A percentile compares a stretch with the other conserved stretches of the same genome.
phyloP scores from a whole-genome alignment of 2,329 filamentous ascomycete genomes.

The Phoma herbarum region DNA sequence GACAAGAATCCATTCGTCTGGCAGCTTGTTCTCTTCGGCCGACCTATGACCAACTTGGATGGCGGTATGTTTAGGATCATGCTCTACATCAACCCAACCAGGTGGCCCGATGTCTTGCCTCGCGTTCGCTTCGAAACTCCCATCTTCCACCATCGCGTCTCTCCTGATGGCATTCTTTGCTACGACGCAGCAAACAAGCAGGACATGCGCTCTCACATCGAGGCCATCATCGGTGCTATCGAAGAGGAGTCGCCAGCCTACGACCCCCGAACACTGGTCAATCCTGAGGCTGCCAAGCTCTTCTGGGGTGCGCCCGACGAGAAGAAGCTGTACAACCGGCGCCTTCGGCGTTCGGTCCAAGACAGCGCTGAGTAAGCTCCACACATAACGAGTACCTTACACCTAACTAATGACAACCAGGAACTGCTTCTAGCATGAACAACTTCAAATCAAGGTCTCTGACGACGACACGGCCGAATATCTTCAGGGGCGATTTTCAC shows the following conservation, averaged over 20 bases:
- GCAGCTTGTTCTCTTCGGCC: slow-evolving; percentile 87
- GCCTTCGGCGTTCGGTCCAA: slow-evolving; percentile 78
- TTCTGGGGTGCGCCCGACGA: slow-evolving; percentile 85
- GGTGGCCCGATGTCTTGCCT: slow-evolving; percentile 88
- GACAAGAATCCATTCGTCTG: slow-evolving; percentile 90
- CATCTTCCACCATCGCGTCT: slow-evolving; percentile 89
- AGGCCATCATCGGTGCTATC: slow-evolving; percentile 81
- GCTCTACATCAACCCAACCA: slow-evolving; percentile 76
- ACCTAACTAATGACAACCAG: slow-evolving; percentile 12
- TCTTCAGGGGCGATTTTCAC: slow-evolving; percentile 28
- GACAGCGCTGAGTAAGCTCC: slow-evolving; percentile 58
- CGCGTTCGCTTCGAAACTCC: slow-evolving; percentile 81
- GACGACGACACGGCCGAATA: slow-evolving; percentile 31
- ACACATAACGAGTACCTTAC: neutral
- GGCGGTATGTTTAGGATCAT: slow-evolving; percentile 84
- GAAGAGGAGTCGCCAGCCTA: slow-evolving; percentile 89
- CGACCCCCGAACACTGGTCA: slow-evolving; percentile 86
- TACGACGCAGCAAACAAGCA: slow-evolving; percentile 75
- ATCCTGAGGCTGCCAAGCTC: slow-evolving; percentile 83
- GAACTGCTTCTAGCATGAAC: slow-evolving; percentile 33
- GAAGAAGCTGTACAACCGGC: slow-evolving; percentile 84
- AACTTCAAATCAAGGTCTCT: neutral
- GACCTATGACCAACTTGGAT: slow-evolving; percentile 91
- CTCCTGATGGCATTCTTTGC: slow-evolving; percentile 80
- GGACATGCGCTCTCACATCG: slow-evolving; percentile 82